Evolutionary conservation across 768 basidiomycete species (phyloP).

Genomic region (Hebeloma cylindrosporum): DNA sequence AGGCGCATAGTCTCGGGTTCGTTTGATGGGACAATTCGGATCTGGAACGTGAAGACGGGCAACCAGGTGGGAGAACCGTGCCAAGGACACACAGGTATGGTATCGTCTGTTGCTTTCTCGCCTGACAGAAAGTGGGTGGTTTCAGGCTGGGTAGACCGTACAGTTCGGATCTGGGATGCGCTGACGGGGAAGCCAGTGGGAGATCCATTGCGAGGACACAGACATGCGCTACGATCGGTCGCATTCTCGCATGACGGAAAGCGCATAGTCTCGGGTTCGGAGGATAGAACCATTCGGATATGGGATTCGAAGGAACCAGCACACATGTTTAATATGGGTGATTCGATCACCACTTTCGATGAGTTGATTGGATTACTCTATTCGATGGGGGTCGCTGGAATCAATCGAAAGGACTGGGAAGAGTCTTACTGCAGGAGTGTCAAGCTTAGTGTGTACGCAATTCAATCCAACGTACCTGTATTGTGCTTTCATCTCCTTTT

Average conservation of each 20-base stretch:
- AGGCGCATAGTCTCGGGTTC: conserved; percentile 6
- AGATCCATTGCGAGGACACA: conserved; percentile 3
- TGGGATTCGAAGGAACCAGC: too few relatives aligned
- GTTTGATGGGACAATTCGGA: neutral
- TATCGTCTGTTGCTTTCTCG: neutral
- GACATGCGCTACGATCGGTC: conserved; percentile 4
- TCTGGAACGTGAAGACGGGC: conserved; percentile 9
- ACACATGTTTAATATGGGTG: too few relatives aligned
- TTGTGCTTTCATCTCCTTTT: too few relatives aligned
- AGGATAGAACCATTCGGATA: neutral
- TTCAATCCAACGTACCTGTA: too few relatives aligned
- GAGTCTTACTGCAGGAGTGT: too few relatives aligned
- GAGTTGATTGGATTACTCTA: too few relatives aligned
- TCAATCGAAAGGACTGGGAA: too few relatives aligned
- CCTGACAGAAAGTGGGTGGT: conserved; percentile 10
- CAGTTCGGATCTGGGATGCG: conserved; percentile 15
- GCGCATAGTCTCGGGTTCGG: neutral
- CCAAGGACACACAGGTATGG: neutral
- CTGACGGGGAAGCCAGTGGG: neutral
- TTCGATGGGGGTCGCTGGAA: too few relatives aligned
- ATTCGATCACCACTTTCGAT: too few relatives aligned
- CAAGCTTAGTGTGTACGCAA: too few relatives aligned
- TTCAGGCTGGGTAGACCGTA: conserved; percentile 3
- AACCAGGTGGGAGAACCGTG: neutral
- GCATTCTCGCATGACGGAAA: conserved; percentile 1